Base-by-base conservation (phyloP, 164 flowering plant genomes). In the Piper betle region DNA sequence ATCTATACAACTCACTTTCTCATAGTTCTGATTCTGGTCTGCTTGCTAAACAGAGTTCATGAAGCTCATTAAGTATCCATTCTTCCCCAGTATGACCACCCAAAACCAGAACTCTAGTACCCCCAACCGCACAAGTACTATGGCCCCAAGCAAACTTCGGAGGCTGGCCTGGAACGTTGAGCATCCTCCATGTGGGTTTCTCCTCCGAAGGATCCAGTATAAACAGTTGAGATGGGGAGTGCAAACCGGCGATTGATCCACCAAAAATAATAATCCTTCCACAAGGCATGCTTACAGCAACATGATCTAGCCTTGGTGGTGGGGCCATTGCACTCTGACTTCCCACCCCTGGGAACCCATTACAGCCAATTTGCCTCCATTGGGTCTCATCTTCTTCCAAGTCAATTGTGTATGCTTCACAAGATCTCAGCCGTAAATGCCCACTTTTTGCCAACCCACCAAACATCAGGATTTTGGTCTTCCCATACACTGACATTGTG, bases 71-170 rank as follows among this genome's bases (percentile, higher is more conserved):
- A 18, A 89, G 86, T 63, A 85, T 71, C 96, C 93, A 89, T 52
- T 89, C 93, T 66, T 84, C 93, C 5, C 91, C 96, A 0, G 91
- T 83, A 46, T 86, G 86, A 8, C 93, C 91, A 39, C 93, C 96
- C 72, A 89, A 66, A 19, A 89, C 91, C 65, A 89, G 67, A 39
- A 82, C 93, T 63, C 91, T 69, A 12, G 96, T 86, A 12, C 96
- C 93, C 61, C 93, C 93, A 59, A 86, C 85, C 52, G 84, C 84
- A 66, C 96, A 89, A n/a, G 93, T 89, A 66, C 93, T 85, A 56
- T 89, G 96, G 42, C 96, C 96, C 96, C 96, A 86, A 17, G 96
- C 91, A 60, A 81, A 84, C 62, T 83, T 83, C 4, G 96, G 93
- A 4, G 88, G 89, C 62, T 83, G 80, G 48, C 96, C 93, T 1